Evolutionary conservation across 495 filamentous ascomycete genomes (phyloP).

Genomic region (Symbiotaphrina buchneri): DNA sequence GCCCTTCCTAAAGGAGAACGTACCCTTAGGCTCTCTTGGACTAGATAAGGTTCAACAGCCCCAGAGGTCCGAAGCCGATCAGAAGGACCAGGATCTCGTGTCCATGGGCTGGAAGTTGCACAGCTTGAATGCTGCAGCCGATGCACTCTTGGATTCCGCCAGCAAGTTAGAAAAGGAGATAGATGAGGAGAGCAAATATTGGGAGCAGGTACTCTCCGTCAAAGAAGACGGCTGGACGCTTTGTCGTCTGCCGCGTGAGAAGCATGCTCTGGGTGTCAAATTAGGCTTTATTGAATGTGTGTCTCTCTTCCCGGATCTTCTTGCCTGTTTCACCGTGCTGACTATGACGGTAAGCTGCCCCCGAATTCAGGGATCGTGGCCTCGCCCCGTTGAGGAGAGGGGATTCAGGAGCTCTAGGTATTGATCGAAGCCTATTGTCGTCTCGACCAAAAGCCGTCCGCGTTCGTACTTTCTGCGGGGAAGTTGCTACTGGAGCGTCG

Average conservation of each 20-base stretch:
- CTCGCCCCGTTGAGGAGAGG: constrained; percentile 53
- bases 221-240: constrained; percentile 71
- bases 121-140: constrained; percentile 48
- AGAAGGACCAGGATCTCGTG: constrained; percentile 31
- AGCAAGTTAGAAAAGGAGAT: constrained; percentile 54
- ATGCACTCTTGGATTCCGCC: constrained; percentile 50
- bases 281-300: constrained; percentile 69
- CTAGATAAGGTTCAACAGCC: constrained; percentile 37
- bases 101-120: constrained; percentile 64
- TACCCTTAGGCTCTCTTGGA: constrained; percentile 58
- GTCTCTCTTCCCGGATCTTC: not conserved
- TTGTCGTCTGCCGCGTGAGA: constrained; percentile 46
- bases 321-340: not conserved
- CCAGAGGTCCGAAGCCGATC: constrained; percentile 24
- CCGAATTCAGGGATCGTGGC: constrained; percentile 55
- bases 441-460: constrained; percentile 37
- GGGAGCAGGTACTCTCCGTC: constrained; percentile 62
- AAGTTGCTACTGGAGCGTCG: not conserved
- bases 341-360: constrained; percentile 22
- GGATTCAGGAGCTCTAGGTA: constrained; percentile 45
- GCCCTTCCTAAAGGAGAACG: constrained; percentile 35
- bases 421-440: constrained; percentile 44
- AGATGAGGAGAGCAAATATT: constrained; percentile 59
- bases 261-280: constrained; percentile 55
- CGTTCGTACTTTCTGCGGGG: constrained; percentile 20